Evolutionary conservation across 2,329 filamentous ascomycete species (phyloP), one percentile per base, ranked within the genome.

Genomic region (Cercospora janseana): DNA sequence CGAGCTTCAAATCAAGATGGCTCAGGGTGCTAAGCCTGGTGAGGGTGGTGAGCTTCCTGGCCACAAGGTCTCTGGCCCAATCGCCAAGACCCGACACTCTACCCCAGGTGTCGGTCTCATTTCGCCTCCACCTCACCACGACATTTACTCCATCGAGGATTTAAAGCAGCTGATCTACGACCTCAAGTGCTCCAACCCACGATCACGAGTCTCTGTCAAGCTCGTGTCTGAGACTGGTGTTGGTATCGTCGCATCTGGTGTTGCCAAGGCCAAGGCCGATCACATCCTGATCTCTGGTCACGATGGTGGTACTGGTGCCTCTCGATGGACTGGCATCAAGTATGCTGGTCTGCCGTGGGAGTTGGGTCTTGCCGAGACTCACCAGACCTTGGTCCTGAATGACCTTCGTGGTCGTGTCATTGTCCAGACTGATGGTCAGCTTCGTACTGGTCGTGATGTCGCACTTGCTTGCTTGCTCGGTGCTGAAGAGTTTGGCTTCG

Each of bases 1-100:
- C 66, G 91, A 97, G 74, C 78, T 97, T 37, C 92, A 97, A 72
- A 97, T 97, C 75, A 97, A 97, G 81, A 97, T 97, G 92, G 92
- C 92, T 7, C 92, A 97, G 74, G 92, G 92, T 69, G 92, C 92
- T 56, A 97, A 97, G 80, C 92, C 92, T 49, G 92, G 92, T 72
- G 92, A 97, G 72, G 92, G 92, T 76, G 92, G 92, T 80, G 92
- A 97, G 72, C 82, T 97, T 66, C 92, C 92, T 42, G 92, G 92
- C 31, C 90, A 96, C 79, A 97, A 97, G 75, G 92, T 97, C 21
- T 93, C 91, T 54, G 88, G 88, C 66, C 88, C 89, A 5, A 97
- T 97, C 70, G 92, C 89, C 51, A 87, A 88, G 63, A 97, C 92
- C 50, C 86, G 92, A 69, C 91, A 96, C 76, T 97, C 92, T 7